A percentile compares a stretch with the other conserved stretches of the same genome.
phyloP scores from a whole-genome alignment of 1,284 basidiomycete genomes.

The Ganoderma boninense region DNA sequence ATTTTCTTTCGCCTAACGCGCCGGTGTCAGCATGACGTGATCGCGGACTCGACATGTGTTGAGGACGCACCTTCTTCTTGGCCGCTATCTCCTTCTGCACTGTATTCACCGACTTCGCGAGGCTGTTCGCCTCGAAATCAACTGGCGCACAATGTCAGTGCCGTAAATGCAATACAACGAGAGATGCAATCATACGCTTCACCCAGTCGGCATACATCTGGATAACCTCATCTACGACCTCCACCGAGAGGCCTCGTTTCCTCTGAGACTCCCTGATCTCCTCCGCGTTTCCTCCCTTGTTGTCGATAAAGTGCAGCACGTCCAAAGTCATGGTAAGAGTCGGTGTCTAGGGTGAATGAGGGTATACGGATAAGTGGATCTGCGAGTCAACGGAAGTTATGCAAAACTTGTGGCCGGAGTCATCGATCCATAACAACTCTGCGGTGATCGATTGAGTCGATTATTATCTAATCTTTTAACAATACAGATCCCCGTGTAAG shows the following conservation, averaged over 20 bases:
- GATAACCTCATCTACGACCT: conserved; percentile 94
- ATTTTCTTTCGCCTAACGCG: conserved; percentile 82
- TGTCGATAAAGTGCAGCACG: conserved; percentile 80
- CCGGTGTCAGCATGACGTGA: neutral
- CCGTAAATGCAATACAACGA: neutral
- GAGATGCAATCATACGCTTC: conserved; percentile 68
- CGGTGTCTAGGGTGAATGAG: neutral
- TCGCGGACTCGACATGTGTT: neutral
- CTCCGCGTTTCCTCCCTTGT: conserved; percentile 95
- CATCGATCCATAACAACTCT: conserved; percentile 5
- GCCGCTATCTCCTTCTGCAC: conserved; percentile 94
- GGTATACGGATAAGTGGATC: neutral
- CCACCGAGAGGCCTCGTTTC: conserved; percentile 89
- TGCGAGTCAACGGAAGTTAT: conserved; percentile 5
- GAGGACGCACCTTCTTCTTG: conserved; percentile 83
- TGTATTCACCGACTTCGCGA: conserved; percentile 87
- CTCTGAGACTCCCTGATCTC: conserved; percentile 93
- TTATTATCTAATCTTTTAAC: conserved; percentile 23
- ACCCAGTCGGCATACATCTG: conserved; percentile 94
- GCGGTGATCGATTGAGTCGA: neutral
- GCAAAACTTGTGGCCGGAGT: neutral
- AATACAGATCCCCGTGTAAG: neutral
- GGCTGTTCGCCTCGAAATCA: conserved; percentile 84
- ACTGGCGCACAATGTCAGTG: conserved; percentile 53
- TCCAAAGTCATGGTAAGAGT: conserved; percentile 71